phyloP scores from a whole-genome alignment of 140 eudicot species.

The Cichorium intybus region DNA sequence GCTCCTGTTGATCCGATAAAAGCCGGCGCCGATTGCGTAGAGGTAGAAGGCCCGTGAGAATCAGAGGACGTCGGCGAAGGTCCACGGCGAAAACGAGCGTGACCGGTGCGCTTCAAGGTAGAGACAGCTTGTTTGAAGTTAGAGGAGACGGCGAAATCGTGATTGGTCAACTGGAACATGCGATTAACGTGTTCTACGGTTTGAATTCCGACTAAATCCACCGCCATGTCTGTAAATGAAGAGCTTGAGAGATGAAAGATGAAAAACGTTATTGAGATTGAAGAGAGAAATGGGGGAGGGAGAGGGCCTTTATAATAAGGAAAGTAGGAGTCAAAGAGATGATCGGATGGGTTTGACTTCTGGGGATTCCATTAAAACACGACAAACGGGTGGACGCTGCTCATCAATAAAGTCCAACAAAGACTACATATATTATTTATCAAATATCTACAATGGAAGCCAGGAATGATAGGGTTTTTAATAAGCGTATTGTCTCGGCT shows the following conservation, averaged over 20 bases:
- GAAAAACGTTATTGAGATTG: not conserved
- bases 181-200: constrained; percentile 19
- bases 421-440: not conserved
- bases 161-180: constrained; percentile 32
- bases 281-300: not conserved
- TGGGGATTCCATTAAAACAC: constrained; percentile 16
- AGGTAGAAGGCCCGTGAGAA: constrained; percentile 34
- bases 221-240: constrained; percentile 19
- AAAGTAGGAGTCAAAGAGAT: constrained; percentile 21
- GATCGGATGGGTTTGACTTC: constrained; percentile 32
- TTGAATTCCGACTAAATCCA: constrained; percentile 37
- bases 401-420: constrained; percentile 20
- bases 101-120: constrained; percentile 54
- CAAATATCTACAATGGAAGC: not conserved
- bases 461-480: too few relatives aligned
- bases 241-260: not conserved
- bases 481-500: too few relatives aligned
- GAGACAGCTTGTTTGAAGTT: constrained; percentile 23
- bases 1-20: not conserved
- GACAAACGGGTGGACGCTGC: constrained; percentile 24
- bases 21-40: constrained; percentile 32
- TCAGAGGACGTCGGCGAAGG: constrained; percentile 31
- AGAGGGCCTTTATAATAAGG: constrained; percentile 3
- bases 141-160: constrained; percentile 41
- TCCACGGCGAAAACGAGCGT: constrained; percentile 77